These are phyloP conservation scores for Moesziomyces antarcticus DNA, from an alignment of 1,284 basidiomycete species.

Conservation along the genomic window DNA sequence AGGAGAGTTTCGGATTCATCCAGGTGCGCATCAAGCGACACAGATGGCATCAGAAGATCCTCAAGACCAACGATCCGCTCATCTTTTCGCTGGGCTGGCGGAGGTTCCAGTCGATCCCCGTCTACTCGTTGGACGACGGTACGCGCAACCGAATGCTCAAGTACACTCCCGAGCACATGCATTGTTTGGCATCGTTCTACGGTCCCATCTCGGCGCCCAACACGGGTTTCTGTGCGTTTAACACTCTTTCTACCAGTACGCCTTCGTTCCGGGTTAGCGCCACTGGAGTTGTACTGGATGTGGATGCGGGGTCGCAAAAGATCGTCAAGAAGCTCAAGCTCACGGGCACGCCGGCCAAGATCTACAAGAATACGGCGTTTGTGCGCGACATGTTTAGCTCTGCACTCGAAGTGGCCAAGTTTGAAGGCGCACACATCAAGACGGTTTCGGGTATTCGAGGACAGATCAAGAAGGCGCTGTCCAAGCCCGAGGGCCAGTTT, in stretches of 20 bases:
- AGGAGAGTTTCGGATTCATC: constrained; percentile 88
- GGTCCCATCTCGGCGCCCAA: constrained; percentile 71
- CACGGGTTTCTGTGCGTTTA: constrained; percentile 95
- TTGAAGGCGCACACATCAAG: constrained; percentile 93
- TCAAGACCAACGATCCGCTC: constrained; percentile 97
- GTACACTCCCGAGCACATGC: constrained; percentile 99
- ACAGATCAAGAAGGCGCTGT: constrained; percentile 93
- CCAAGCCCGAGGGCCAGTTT: constrained; percentile 93
- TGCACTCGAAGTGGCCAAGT: constrained; percentile 94
- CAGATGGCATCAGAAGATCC: constrained; percentile 88
- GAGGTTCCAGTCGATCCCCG: constrained; percentile 91
- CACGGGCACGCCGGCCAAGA: constrained; percentile 92
- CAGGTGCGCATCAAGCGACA: constrained; percentile 97
- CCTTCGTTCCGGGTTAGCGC: constrained; percentile 89
- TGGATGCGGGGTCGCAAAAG: constrained; percentile 78
- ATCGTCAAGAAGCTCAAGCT: constrained; percentile 99
- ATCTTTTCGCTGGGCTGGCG: constrained; percentile 96
- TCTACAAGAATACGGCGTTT: constrained; percentile 99
- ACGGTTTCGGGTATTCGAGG: constrained; percentile 96
- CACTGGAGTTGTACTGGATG: constrained; percentile 92
- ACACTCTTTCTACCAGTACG: constrained; percentile 77
- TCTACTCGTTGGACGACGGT: constrained; percentile 92
- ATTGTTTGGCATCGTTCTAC: constrained; percentile 92
- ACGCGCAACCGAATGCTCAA: constrained; percentile 95
- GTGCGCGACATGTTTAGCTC: constrained; percentile 96